Evolutionary conservation across 169 alveolate genomes (phyloP), one percentile per base, ranked within the genome.

Genomic region (Cryptosporidium meleagridis): DNA sequence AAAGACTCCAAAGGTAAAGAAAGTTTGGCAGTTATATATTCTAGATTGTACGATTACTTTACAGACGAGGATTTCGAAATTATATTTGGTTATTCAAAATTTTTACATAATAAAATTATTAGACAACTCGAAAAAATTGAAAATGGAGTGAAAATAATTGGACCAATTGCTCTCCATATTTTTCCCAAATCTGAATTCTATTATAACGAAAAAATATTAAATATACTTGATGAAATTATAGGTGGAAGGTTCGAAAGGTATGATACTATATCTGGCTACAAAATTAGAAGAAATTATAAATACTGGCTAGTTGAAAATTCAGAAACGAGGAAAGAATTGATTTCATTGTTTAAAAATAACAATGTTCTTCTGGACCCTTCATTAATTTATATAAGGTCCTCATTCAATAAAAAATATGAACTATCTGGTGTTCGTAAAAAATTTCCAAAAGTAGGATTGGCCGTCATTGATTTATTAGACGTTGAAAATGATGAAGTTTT

Each of bases 211-310:
- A 44, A 26, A 26, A 39, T 65, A 45, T 5, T 80, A 29, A 41
- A 7, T 23, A 62, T 18, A n/a, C 21, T 80, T n/a, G 89, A 80
- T 80, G 89, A 80, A 80, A 80, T 80, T n/a, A 39, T 80, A 23
- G 89, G 89, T 37, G 89, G 89, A 41, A 80, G 70, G n/a, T 55
- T 80, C 65, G 89, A 80, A 23, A 12, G 41, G 52, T 3, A 45
- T 21, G 62, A 80, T 16, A 37, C 9, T 80, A 16, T 29, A n/a
- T 21, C 41, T 23, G 55, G 70, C 18, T 53, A 53, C 33, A 35
- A 33, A 55, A 80, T 80, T 61, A 80, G 89, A 29, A 80, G 67
- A 62, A 80, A 80, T 65, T 80, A 80, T 58, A 80, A 80, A 53
- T 65, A 62, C 31, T 80, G 89, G 89, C 14, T 80, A 8, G 89